Base-by-base conservation (phyloP, 2,329 filamentous ascomycete genomes). In the Phyllosticta citribraziliensis region DNA sequence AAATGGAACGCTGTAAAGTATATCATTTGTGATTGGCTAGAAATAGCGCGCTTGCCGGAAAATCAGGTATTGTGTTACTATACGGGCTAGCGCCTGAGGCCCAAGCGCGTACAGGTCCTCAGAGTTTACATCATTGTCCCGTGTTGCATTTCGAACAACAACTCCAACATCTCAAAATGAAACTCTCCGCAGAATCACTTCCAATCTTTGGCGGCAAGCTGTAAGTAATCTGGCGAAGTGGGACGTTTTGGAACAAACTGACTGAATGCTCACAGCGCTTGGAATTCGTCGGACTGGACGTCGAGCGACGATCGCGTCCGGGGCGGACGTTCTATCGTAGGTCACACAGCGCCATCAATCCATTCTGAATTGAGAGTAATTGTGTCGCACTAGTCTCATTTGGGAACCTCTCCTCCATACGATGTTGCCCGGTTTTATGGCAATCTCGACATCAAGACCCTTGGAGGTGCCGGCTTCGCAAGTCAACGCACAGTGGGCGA, bases 381-480 rank as follows among this genome's bases (percentile, higher is more conserved):
- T 40, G 30, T 33, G 12, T 40, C 33, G n/a, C 24, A 30, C 20
- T 9, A 73, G 84, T 86, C 72, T 60, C 80, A 74, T 70, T 70
- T 82, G 14, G 74, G 76, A 19, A 71, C 72, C 47, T 71, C 70
- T 20, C 64, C 70, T 14, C 65, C 72, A 55, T 65, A 64, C 10
- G 65, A 69, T 2, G 72, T 70, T 4, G 82, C 80, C 3, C 72
- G 71, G 9, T 91, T 92, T 74, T 75, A 83, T 65, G 89, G 90
- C 2, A 78, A 78, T 24, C 80, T 94, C 20, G 89, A 94, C 73
- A 90, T 87, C 64, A 81, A 80, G 58, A 84, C 88, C 0, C 83
- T 94, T 0, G 89, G 89, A 25, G 89, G 88, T 30, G 89, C 90
- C 0, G 90, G 90, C 5, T 94, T 95, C 70, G 89, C 89, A 10